These are phyloP conservation scores for Mentha longifolia DNA, from an alignment of 257 asterid species.

Conservation along the genomic window DNA sequence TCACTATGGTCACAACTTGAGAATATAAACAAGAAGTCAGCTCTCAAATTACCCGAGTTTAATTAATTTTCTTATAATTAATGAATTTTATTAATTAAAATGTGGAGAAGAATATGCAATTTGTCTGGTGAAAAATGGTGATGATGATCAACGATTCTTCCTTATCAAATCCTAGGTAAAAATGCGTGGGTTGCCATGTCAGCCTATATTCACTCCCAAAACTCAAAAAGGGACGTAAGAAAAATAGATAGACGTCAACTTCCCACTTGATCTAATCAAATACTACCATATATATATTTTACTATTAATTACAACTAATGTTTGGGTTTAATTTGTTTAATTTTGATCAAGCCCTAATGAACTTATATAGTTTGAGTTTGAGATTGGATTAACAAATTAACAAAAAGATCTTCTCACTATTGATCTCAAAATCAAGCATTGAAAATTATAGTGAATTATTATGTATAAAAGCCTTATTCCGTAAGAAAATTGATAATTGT, in stretches of 20 bases:
- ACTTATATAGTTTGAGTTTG: no score
- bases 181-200: conserved; percentile 31
- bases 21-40: conserved; percentile 42
- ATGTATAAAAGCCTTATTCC: no score
- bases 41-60: conserved; percentile 41
- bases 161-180: conserved; percentile 56
- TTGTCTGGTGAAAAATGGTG: conserved; percentile 41
- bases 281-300: neutral
- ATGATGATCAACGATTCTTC: conserved; percentile 40
- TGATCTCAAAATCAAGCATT: no score
- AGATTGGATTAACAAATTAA: no score
- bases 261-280: neutral
- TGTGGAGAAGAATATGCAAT: conserved; percentile 50
- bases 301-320: neutral
- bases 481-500: no score
- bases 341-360: no score
- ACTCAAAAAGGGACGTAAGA: conserved; percentile 11
- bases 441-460: no score
- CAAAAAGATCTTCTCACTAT: no score
- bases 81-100: neutral
- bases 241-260: neutral
- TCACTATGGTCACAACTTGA: conserved; percentile 45
- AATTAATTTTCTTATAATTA: conserved; percentile 9
- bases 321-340: no score
- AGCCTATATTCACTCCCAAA: neutral